A percentile compares a stretch with the other conserved stretches of the same genome.
Conservation (phyloP, 2,329 filamentous ascomycete species). For the Ophiostoma triangulosporum region DNA sequence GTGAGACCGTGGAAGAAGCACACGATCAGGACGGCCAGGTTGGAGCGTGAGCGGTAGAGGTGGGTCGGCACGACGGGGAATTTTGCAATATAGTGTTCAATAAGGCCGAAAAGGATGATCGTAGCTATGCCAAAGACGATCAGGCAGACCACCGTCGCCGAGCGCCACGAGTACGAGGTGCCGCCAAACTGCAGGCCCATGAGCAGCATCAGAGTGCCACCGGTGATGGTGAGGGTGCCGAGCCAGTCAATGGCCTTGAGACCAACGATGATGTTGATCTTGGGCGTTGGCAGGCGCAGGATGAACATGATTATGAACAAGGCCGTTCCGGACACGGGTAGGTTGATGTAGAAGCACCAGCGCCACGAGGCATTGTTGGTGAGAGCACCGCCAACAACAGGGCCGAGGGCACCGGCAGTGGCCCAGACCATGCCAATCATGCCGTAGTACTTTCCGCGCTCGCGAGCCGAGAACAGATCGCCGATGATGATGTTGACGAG, state of each 20-base stretch:
- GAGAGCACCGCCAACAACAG: conserved; percentile 14
- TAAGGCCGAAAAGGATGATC: conserved; percentile 39
- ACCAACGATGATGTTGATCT: conserved; percentile 47
- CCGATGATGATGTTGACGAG: conserved; percentile 46
- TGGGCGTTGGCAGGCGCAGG: conserved; percentile 53
- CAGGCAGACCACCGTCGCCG: conserved; percentile 47
- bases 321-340: conserved; percentile 24
- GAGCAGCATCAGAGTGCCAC: conserved; percentile 54
- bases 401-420: conserved; percentile 12
- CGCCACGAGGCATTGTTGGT: conserved; percentile 35
- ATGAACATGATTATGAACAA: conserved; percentile 42
- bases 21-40: conserved; percentile 39
- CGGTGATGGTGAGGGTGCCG: conserved; percentile 36
- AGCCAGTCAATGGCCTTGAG: conserved; percentile 50
- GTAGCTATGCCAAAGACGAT: conserved; percentile 44
- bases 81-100: conserved; percentile 49
- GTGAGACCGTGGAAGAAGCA: conserved; percentile 36
- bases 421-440: conserved; percentile 16
- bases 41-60: conserved; percentile 43
- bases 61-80: conserved; percentile 56
- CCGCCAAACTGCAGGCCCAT: conserved; percentile 59
- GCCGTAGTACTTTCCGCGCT: conserved; percentile 16
- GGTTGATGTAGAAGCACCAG: conserved; percentile 58
- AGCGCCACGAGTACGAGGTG: conserved; percentile 39
- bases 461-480: conserved; percentile 24